Percentiles rank a stretch among this genome's conserved stretches.
phyloP scores from a whole-genome alignment of 1,284 basidiomycete species.

The Austropuccinia psidii region DNA sequence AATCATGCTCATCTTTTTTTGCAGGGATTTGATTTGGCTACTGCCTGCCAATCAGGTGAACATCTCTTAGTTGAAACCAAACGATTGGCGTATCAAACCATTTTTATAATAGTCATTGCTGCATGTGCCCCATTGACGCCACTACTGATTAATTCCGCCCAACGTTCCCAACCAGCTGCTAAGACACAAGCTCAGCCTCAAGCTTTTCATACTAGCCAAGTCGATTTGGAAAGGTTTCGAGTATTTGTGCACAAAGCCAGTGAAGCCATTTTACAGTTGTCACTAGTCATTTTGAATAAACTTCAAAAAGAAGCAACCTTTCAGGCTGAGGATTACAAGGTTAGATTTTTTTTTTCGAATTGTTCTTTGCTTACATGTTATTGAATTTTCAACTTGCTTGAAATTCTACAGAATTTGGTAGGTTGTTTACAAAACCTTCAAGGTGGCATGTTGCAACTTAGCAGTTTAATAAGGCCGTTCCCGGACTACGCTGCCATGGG shows the following conservation, averaged over 20 bases:
- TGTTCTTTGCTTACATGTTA: not conserved
- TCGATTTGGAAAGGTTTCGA: not conserved
- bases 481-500: constrained; percentile 32
- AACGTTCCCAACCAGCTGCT: not conserved
- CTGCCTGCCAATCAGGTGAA: not conserved
- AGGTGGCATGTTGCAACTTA: not conserved
- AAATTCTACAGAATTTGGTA: not conserved
- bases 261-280: not conserved
- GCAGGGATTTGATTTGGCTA: constrained; percentile 30
- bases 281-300: not conserved
- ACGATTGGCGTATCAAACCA: not conserved
- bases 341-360: not conserved
- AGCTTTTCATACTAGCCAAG: not conserved
- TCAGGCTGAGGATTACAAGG: not conserved
- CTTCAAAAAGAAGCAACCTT: not conserved
- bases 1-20: not conserved
- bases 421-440: constrained; percentile 2
- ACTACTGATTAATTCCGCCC: not conserved
- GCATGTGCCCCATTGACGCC: not conserved
- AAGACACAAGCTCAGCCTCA: no score
- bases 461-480: not conserved
- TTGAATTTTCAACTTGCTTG: not conserved
- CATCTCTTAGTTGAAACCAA: not conserved
- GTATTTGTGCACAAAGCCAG: not conserved
- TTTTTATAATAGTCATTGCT: constrained; percentile 22